Evolutionary conservation across 345 rosid genomes (phyloP), one percentile per base, ranked within the genome.

Genomic region (Triadica sebifera): DNA sequence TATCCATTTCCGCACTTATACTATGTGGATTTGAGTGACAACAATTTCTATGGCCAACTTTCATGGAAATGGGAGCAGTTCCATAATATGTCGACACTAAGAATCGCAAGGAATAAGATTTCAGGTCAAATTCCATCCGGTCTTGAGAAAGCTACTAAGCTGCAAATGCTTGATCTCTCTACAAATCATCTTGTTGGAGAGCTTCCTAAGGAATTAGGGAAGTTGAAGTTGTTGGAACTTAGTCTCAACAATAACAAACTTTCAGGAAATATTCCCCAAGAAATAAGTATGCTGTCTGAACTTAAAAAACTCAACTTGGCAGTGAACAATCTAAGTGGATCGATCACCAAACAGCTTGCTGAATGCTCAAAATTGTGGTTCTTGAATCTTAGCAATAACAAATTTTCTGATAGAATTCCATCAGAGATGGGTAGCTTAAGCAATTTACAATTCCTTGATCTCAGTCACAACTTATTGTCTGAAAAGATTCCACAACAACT

Each of bases 401-500:
- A 62, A 38, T 37, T 62, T 37, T 1, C 66, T 37, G 12, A 16
- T 1, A 38, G 12, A 2, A 62, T 62, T 17, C 66, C 47, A 15
- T 37, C 66, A 62, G 46, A 62, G 2, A 37, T 38, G 1, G 4
- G 66, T 0, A 37, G 15, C 8, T 38, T 62, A 17, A 12, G 8
- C 22, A 13, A 46, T 38, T 20, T 37, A 15, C 3, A 61, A 15
- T 8, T 4, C n/a, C 65, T 61, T 34, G 86, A 86, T 64, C 78
- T 83, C 41, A 79, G 89, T 77, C 65, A 75, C 50, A 86, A 86
- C 29, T 56, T 72, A 29, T 76, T 85, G 41, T 72, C 62, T n/a
- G 79, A 58, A 22, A 34, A 58, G 62, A 58, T 25, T 8, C 25
- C 62, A 12, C 16, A 58, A 24, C 38, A 25, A 85, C 17, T 83